These are phyloP conservation scores for Dipodascus geniculatus DNA, from an alignment of 805 yeast genomes.

Conservation along the genomic window DNA sequence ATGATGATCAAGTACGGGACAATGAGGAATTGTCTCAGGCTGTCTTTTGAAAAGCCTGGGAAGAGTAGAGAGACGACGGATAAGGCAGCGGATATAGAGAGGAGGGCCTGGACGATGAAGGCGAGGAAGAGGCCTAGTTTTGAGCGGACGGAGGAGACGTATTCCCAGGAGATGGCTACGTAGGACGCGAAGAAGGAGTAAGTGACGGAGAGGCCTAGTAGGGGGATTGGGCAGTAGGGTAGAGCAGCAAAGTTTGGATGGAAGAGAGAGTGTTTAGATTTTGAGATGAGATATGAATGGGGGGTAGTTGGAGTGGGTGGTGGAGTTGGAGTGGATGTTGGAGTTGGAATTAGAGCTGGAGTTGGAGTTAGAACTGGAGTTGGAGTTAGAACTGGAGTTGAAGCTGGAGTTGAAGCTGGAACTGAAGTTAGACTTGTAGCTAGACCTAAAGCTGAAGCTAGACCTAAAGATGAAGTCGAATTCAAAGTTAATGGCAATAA, in stretches of 20 bases:
- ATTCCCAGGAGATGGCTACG: constrained; percentile 29
- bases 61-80: constrained; percentile 31
- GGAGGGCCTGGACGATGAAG: constrained; percentile 28
- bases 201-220: constrained; percentile 8
- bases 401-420: no score
- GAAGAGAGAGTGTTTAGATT: constrained; percentile 4
- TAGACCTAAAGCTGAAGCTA: no score
- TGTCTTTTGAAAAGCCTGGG: constrained; percentile 23
- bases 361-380: no score
- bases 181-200: constrained; percentile 20
- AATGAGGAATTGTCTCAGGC: constrained; percentile 28
- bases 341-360: no score
- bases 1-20: constrained; percentile 32
- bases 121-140: constrained; percentile 36
- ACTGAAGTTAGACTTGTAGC: no score
- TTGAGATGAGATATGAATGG: neutral
- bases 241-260: constrained; percentile 3
- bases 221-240: neutral
- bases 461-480: no score
- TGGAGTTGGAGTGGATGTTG: no score
- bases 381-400: no score
- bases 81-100: constrained; percentile 33
- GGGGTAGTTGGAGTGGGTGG: neutral
- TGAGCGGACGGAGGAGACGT: constrained; percentile 34
- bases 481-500: neutral